phyloP scores from a whole-genome alignment of 1,139 yeast species.

The Pichia sp. region DNA sequence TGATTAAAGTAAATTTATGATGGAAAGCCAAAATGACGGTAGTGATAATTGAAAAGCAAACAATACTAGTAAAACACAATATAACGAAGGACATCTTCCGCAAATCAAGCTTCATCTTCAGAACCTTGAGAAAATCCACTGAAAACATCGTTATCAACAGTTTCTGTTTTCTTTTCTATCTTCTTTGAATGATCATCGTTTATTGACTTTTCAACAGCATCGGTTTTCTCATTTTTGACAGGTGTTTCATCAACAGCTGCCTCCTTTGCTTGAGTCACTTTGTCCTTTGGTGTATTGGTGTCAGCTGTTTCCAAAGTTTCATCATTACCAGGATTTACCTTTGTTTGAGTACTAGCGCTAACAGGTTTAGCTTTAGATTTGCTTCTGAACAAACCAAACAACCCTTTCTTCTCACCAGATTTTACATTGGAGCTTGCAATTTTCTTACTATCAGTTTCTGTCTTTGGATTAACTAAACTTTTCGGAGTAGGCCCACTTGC shows the following conservation, averaged over 20 bases:
- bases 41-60: background rate
- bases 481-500: slow-evolving; percentile 1
- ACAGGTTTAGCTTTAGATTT: background rate
- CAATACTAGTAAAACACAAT: background rate
- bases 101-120: slow-evolving; percentile 18
- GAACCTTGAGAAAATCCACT: slow-evolving; percentile 38
- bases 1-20: background rate
- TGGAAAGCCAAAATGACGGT: background rate
- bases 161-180: slow-evolving; percentile 5
- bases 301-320: no score
- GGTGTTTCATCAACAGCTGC: background rate
- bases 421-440: background rate
- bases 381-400: background rate
- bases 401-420: background rate
- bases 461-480: background rate
- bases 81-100: no score
- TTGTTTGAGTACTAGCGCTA: background rate
- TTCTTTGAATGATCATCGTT: slow-evolving; percentile 1
- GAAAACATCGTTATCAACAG: slow-evolving; percentile 28
- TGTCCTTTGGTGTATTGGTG: no score
- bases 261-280: no score
- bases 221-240: slow-evolving; percentile 6
- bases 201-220: slow-evolving; percentile 13
- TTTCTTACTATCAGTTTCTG: background rate
- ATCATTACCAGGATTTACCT: background rate